phyloP scores from a whole-genome alignment of 1,284 basidiomycete species.

The Rhodotorula sp. region DNA sequence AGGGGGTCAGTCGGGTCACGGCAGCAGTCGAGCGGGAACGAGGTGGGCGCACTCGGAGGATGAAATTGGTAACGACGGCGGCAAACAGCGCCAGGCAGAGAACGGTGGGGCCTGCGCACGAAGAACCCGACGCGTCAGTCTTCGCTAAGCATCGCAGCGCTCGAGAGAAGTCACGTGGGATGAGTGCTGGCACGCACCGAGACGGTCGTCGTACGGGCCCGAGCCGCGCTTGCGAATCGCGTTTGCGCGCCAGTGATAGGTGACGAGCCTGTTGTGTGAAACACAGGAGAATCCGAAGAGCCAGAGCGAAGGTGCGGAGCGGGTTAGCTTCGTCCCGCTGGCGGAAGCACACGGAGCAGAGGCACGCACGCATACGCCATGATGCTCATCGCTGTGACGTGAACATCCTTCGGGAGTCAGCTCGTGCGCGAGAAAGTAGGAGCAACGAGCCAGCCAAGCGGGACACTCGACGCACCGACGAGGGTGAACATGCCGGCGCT shows the following conservation, averaged over 20 bases:
- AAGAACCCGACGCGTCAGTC: background rate
- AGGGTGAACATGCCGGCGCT: slow-evolving; percentile 89
- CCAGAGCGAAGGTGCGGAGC: background rate
- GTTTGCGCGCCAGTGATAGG: slow-evolving; percentile 93
- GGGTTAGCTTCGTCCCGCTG: background rate
- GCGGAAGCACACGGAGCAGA: too few species aligned
- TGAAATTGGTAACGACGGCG: slow-evolving; percentile 85
- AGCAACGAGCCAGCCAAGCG: background rate
- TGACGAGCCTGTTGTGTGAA: slow-evolving; percentile 59
- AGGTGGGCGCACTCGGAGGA: slow-evolving; percentile 55
- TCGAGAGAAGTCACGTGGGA: background rate
- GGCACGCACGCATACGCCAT: slow-evolving; percentile 77
- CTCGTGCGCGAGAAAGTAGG: background rate
- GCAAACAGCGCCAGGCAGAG: slow-evolving; percentile 82
- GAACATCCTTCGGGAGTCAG: too few species aligned
- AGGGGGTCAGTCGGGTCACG: background rate
- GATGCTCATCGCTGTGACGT: slow-evolving; percentile 89
- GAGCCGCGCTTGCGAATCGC: slow-evolving; percentile 89
- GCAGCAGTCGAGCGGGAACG: background rate
- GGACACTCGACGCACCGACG: slow-evolving; percentile 65
- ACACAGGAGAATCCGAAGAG: background rate
- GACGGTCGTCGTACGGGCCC: slow-evolving; percentile 94
- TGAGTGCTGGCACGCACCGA: slow-evolving; percentile 58
- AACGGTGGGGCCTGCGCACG: slow-evolving; percentile 63
- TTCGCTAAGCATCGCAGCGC: background rate